A percentile compares a stretch with the other conserved stretches of the same genome.
These are phyloP conservation scores for Penicillium sp. DNA, from an alignment of 2,329 filamentous ascomycete genomes.

Conservation along the genomic window DNA sequence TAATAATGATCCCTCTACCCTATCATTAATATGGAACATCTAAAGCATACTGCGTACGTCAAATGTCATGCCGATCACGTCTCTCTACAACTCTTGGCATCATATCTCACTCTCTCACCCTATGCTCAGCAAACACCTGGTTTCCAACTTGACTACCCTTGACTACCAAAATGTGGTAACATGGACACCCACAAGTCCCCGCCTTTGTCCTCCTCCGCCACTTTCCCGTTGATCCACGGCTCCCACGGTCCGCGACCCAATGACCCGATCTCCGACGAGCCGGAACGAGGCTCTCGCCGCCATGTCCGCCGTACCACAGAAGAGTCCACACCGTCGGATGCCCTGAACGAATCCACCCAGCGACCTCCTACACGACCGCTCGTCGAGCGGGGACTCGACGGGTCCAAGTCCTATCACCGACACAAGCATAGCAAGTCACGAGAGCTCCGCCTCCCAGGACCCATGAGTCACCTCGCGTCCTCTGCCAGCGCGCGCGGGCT, in stretches of 20 bases:
- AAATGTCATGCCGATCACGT: not conserved
- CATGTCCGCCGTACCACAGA: not conserved
- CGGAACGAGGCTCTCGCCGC: slow-evolving; percentile 13
- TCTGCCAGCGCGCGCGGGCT: slow-evolving; percentile 29
- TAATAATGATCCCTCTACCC: too few species aligned
- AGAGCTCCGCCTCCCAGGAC: slow-evolving; percentile 28
- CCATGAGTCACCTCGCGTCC: slow-evolving; percentile 32
- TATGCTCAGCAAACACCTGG: not conserved
- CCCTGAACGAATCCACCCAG: not conserved
- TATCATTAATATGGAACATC: too few species aligned
- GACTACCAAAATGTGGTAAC: slow-evolving; percentile 1
- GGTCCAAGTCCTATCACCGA: slow-evolving; percentile 18
- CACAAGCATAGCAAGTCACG: slow-evolving; percentile 31
- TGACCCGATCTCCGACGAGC: slow-evolving; percentile 15
- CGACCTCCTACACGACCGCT: slow-evolving; percentile 5
- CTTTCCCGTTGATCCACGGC: slow-evolving; percentile 24
- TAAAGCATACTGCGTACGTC: too few species aligned
- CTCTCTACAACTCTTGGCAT: not conserved
- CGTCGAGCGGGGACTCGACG: slow-evolving; percentile 15
- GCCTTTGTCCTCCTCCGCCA: slow-evolving; percentile 18
- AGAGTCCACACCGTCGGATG: slow-evolving; percentile 2
- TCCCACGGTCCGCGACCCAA: slow-evolving; percentile 18
- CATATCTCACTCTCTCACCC: not conserved
- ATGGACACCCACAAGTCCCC: slow-evolving; percentile 17
- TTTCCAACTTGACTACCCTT: not conserved